Base-by-base conservation (phyloP, 306 rosid genomes). In the Chamaecrista fasciculata region DNA sequence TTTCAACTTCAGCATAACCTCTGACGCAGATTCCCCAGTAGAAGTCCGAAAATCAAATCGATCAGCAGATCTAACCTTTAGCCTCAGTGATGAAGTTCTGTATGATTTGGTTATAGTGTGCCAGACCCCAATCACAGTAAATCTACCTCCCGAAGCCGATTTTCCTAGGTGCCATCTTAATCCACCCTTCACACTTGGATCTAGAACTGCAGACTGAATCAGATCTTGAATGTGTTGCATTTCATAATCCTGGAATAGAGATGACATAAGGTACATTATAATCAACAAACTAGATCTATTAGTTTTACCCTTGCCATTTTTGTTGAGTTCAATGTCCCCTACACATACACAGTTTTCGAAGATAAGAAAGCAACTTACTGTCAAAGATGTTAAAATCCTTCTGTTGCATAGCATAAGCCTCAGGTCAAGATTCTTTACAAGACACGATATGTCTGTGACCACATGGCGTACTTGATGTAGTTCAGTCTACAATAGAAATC, bases 91-190 rank as follows among this genome's bases (percentile, higher is more conserved):
- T 21, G 70, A 48, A 50, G 29, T 82, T 24, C 10, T 49, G 67
- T 78, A 84, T 8, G 48, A 16, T 37, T 77, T 75, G 14, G 78
- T 43, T 40, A 48, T 60, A 47, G 69, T 63, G 40, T 84, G 86
- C 84, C 84, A 72, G 31, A 65, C 79, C 63, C 81, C 81, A 62
- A 71, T 44, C 6, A 87, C 86, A 47, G 36, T 55, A 81, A 71
- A 84, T 49, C 79, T 69, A 55, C 67, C 75, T 39, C 83, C 81
- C 28, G 74, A 80, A 73, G 66, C 31, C 2, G 82, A 24, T 68
- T 84, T 78, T n/a, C 85, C 89, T 24, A 78, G 15, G 14, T 86
- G 58, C 92, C 92, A 87, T 73, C 86, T 84, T 82, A 87, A 78
- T 47, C 92, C 85, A 70, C 92, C 89, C 81, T 72, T 81, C 74